A percentile compares a stretch with the other conserved stretches of the same genome.
Evolutionary conservation across 345 rosid species (phyloP).

Genomic region (Euphorbia peplus): DNA sequence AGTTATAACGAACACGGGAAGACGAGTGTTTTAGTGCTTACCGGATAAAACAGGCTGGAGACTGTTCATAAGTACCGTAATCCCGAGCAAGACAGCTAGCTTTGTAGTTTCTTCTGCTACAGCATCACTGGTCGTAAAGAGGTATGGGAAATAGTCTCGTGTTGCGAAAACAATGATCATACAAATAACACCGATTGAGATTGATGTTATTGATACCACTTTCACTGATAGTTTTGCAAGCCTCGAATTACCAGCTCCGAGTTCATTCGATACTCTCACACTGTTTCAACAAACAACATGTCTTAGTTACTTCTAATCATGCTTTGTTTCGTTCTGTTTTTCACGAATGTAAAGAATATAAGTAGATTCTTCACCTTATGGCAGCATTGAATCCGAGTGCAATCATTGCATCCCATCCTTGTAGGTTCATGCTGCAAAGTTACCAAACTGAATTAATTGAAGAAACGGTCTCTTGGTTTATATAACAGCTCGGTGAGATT

Average conservation of each 20-base stretch:
- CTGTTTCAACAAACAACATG: conserved; percentile 34
- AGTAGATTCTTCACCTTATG: conserved; percentile 46
- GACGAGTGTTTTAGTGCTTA: conserved; percentile 16
- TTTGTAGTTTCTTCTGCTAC: conserved; percentile 79
- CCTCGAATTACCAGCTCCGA: conserved; percentile 68
- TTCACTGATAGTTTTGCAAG: conserved; percentile 63
- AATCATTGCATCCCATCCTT: conserved; percentile 92
- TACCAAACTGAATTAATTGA: conserved; percentile 3
- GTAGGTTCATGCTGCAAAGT: conserved; percentile 70
- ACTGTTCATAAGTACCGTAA: conserved; percentile 78
- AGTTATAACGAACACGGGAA: not conserved
- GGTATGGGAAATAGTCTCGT: conserved; percentile 62
- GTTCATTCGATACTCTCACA: conserved; percentile 89
- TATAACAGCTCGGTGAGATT: too few relatives aligned
- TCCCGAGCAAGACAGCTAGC: conserved; percentile 59
- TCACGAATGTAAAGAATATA: too few relatives aligned
- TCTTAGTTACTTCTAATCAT: conserved; percentile 1
- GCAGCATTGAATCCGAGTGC: conserved; percentile 92
- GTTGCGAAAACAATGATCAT: conserved; percentile 60
- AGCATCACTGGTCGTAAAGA: conserved; percentile 67
- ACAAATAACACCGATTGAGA: conserved; percentile 53
- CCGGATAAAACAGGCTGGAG: conserved; percentile 91
- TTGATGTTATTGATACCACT: conserved; percentile 72
- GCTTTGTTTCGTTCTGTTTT: not conserved
- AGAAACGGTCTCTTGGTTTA: not conserved